These are phyloP conservation scores for Magnusiomyces suaveolens DNA, from an alignment of 1,139 yeast species.

Conservation along the genomic window DNA sequence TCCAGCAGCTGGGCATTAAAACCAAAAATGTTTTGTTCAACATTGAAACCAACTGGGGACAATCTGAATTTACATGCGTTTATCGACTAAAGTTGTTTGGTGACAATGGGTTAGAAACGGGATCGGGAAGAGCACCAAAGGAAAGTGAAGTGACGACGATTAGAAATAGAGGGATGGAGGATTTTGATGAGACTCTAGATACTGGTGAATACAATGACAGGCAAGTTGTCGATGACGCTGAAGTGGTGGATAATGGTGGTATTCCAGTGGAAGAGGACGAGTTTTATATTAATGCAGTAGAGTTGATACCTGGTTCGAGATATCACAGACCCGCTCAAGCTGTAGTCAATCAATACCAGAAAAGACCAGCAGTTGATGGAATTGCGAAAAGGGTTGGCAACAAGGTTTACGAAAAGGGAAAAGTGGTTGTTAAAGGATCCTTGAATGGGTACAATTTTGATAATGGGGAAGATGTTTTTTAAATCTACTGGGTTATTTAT, in stretches of 20 bases:
- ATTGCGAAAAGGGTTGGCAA: too few relatives aligned
- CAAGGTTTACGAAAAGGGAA: too few relatives aligned
- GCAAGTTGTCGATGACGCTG: neutral
- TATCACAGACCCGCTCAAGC: too few relatives aligned
- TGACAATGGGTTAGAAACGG: neutral
- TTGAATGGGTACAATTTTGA: too few relatives aligned
- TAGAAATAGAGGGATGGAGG: too few relatives aligned
- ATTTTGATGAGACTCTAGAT: too few relatives aligned
- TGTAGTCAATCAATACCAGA: too few relatives aligned
- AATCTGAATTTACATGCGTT: conserved; percentile 28
- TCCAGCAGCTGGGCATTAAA: conserved; percentile 15
- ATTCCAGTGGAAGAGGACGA: neutral
- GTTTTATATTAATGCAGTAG: neutral
- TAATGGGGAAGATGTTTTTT: too few relatives aligned
- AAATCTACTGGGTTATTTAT: too few relatives aligned
- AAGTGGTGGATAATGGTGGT: neutral
- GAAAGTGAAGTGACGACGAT: neutral
- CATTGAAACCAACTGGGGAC: conserved; percentile 32
- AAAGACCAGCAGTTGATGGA: too few relatives aligned
- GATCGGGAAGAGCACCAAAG: neutral
- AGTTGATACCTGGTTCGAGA: neutral
- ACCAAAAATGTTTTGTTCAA: conserved; percentile 21
- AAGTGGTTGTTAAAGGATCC: too few relatives aligned
- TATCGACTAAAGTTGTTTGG: conserved; percentile 31
- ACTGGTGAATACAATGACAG: neutral